Percentiles rank a stretch among this genome's conserved stretches.
These are phyloP conservation scores for Guillardia theta DNA, from an alignment of 78 protist species.

Conservation along the genomic window DNA sequence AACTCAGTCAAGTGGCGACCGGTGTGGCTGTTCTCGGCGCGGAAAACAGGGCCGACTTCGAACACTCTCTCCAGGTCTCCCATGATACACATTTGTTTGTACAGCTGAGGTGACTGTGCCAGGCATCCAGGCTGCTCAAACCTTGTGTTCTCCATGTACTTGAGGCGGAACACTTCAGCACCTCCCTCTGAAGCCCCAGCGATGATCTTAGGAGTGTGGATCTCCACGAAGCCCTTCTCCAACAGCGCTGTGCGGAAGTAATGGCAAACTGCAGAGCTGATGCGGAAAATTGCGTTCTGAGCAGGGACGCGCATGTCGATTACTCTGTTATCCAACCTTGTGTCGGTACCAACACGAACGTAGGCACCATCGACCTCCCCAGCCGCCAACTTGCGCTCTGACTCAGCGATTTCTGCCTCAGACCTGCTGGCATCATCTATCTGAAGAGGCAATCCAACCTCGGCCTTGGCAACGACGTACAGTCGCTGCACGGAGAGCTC, in stretches of 20 bases:
- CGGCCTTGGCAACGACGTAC: constrained; percentile 48
- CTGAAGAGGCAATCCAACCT: constrained; percentile 69
- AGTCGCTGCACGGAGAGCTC: constrained; percentile 76
- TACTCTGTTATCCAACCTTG: constrained; percentile 83
- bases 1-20: constrained; percentile 98
- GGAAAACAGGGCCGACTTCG: constrained; percentile 96
- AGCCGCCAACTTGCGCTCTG: neutral
- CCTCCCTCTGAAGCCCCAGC: constrained; percentile 82
- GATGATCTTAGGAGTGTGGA: constrained; percentile 96
- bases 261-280: constrained; percentile 66
- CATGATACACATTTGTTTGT: constrained; percentile 91
- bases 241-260: constrained; percentile 72
- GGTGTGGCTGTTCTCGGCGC: constrained; percentile 97
- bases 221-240: constrained; percentile 79
- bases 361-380: neutral
- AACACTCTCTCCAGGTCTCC: constrained; percentile 95
- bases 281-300: constrained; percentile 86
- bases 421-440: constrained; percentile 77
- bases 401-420: constrained; percentile 33
- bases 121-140: constrained; percentile 52
- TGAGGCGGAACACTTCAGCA: constrained; percentile 90
- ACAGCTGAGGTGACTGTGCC: constrained; percentile 98
- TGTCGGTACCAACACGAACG: constrained; percentile 65
- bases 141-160: constrained; percentile 79
- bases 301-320: constrained; percentile 84